These are phyloP conservation scores for Mycosphaerella sp. DNA, from an alignment of 2,329 filamentous ascomycete genomes.

Conservation along the genomic window DNA sequence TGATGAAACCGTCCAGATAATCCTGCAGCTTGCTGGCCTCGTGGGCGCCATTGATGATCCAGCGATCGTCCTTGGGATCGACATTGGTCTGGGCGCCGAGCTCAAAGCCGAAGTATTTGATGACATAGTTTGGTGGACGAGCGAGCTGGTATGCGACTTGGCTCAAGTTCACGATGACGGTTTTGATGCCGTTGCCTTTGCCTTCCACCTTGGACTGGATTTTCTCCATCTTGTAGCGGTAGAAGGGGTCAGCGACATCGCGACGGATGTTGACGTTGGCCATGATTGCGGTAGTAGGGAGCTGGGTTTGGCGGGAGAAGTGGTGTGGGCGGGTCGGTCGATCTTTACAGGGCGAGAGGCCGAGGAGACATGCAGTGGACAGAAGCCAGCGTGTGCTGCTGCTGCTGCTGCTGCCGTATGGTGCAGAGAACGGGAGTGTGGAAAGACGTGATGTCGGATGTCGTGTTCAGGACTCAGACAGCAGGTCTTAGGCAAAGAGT, in stretches of 20 bases:
- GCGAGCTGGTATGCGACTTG: slow-evolving; percentile 88
- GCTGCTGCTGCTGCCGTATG: slow-evolving; percentile 26
- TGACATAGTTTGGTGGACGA: slow-evolving; percentile 87
- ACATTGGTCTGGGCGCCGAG: slow-evolving; percentile 98
- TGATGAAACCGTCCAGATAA: slow-evolving; percentile 96
- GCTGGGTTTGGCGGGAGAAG: slow-evolving; percentile 13
- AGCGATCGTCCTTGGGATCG: slow-evolving; percentile 93
- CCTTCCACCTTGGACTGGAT: slow-evolving; percentile 99
- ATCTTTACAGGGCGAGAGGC: slow-evolving; percentile 21
- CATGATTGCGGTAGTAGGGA: slow-evolving; percentile 61
- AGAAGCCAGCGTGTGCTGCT: slow-evolving; percentile 29
- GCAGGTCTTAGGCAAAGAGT: slow-evolving; percentile 24
- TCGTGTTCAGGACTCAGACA: slow-evolving; percentile 9
- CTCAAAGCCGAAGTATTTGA: slow-evolving; percentile 99
- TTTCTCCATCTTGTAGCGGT: slow-evolving; percentile 99
- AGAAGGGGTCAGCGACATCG: slow-evolving; percentile 98
- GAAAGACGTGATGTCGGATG: slow-evolving; percentile 7
- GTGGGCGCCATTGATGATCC: slow-evolving; percentile 99
- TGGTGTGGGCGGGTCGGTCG: slow-evolving; percentile 6
- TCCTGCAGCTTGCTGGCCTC: slow-evolving; percentile 94
- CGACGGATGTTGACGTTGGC: slow-evolving; percentile 97
- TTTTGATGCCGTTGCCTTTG: slow-evolving; percentile 99
- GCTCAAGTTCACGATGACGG: slow-evolving; percentile 90
- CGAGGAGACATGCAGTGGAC: slow-evolving; percentile 55
- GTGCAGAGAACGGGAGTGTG: slow-evolving; percentile 19